These are phyloP conservation scores for Penicillium psychrosexuale DNA, from an alignment of 2,329 filamentous ascomycete species.

Conservation along the genomic window DNA sequence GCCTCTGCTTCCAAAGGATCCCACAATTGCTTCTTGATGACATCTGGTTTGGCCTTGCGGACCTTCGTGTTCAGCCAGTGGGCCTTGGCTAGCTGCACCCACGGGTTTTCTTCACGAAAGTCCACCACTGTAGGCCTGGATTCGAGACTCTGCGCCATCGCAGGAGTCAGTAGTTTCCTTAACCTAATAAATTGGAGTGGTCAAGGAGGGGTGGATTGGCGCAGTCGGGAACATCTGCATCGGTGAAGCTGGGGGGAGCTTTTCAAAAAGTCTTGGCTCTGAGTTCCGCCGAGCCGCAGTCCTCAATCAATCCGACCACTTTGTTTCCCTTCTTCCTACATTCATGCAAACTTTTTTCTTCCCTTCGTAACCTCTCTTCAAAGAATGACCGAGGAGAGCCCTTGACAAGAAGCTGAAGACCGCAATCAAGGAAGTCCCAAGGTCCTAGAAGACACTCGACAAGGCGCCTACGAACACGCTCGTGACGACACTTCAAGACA, in stretches of 20 bases:
- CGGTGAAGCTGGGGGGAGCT: slow-evolving; percentile 31
- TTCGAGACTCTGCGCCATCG: slow-evolving; percentile 58
- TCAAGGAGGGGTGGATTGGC: slow-evolving; percentile 25
- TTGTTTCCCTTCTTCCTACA: slow-evolving; percentile 2
- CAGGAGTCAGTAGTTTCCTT: slow-evolving; percentile 42
- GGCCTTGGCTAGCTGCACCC: slow-evolving; percentile 70
- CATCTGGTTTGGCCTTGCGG: slow-evolving; percentile 74
- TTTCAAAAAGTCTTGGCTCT: slow-evolving; percentile 26
- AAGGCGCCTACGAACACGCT: not conserved
- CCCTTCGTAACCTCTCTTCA: not conserved
- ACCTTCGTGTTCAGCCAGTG: slow-evolving; percentile 77
- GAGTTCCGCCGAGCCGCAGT: slow-evolving; percentile 34
- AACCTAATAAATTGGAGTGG: slow-evolving; percentile 16
- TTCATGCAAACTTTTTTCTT: slow-evolving; percentile 6
- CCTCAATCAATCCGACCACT: slow-evolving; percentile 4
- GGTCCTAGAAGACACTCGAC: not conserved
- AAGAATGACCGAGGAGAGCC: not conserved
- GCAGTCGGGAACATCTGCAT: slow-evolving; percentile 28
- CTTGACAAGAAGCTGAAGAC: not conserved
- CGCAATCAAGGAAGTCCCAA: not conserved
- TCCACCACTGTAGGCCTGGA: slow-evolving; percentile 43
- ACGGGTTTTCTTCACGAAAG: slow-evolving; percentile 45
- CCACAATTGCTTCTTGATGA: slow-evolving; percentile 86
- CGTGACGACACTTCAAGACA: not conserved
- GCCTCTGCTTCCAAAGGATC: slow-evolving; percentile 76